Percentiles rank a stretch among this genome's conserved stretches.
phyloP scores from a whole-genome alignment of 2,329 filamentous ascomycete genomes.

The Alternaria novae-zelandiae region DNA sequence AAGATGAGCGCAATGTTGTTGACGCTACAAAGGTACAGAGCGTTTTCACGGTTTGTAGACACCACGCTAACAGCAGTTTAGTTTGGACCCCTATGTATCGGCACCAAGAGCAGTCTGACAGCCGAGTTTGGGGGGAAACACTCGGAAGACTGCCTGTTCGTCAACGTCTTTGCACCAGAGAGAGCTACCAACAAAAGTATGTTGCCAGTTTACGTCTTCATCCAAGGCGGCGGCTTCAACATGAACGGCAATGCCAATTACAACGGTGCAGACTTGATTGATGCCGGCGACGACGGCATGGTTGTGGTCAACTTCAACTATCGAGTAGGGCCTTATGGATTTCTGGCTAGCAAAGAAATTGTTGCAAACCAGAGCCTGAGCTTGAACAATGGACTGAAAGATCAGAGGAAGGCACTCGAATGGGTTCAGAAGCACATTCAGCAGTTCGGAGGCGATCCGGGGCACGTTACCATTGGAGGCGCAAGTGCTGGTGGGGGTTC shows the following conservation, averaged over 20 bases:
- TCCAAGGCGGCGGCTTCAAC: slow-evolving; percentile 50
- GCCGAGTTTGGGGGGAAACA: slow-evolving; percentile 34
- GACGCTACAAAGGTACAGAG: slow-evolving; percentile 52
- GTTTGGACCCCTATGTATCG: slow-evolving; percentile 46
- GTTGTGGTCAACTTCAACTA: slow-evolving; percentile 52
- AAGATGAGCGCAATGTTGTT: slow-evolving; percentile 53
- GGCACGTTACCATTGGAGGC: slow-evolving; percentile 48
- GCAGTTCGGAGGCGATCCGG: slow-evolving; percentile 49
- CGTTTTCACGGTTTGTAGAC: background rate
- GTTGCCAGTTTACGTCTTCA: slow-evolving; percentile 50
- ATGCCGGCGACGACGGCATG: slow-evolving; percentile 40
- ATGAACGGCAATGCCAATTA: slow-evolving; percentile 46
- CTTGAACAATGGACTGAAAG: slow-evolving; percentile 48
- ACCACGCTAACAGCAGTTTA: slow-evolving; percentile 17
- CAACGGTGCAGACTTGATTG: slow-evolving; percentile 42
- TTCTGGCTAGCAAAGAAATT: slow-evolving; percentile 44
- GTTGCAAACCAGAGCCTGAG: slow-evolving; percentile 34
- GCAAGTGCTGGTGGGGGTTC: slow-evolving; percentile 51
- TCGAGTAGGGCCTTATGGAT: slow-evolving; percentile 50
- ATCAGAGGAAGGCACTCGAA: slow-evolving; percentile 44
- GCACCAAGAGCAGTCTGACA: slow-evolving; percentile 28
- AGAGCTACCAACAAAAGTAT: slow-evolving; percentile 40
- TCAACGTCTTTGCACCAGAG: slow-evolving; percentile 48
- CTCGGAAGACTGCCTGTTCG: slow-evolving; percentile 51
- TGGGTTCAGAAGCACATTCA: slow-evolving; percentile 48